These are phyloP conservation scores for Anthoceros angustus DNA, from an alignment of 225 moss, liverwort and hornwort genomes.

Conservation along the genomic window DNA sequence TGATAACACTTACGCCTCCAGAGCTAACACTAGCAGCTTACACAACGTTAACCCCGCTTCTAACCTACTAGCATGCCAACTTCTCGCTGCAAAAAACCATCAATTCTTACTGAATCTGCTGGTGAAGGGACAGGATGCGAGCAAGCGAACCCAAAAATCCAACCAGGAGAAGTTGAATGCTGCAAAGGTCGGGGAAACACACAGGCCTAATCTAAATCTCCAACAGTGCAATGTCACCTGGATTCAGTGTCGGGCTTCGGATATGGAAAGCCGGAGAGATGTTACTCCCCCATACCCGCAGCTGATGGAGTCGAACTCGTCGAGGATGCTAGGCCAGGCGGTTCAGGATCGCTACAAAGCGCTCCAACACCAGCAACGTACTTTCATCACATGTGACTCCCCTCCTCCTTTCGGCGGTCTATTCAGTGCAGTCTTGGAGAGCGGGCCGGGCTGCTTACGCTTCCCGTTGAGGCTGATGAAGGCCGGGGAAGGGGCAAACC, in stretches of 20 bases:
- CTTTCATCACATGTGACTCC: background rate
- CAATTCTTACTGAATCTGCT: background rate
- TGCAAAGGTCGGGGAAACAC: too few species aligned
- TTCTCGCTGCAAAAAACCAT: conserved; percentile 2
- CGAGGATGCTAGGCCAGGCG: background rate
- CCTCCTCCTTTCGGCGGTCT: too few species aligned
- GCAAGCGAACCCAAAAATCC: background rate
- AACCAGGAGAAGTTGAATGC: background rate
- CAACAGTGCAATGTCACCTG: too few species aligned
- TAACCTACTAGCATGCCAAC: background rate
- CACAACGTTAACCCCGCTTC: background rate
- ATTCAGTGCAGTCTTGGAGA: too few species aligned
- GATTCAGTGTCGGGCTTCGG: too few species aligned
- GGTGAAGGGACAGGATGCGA: background rate
- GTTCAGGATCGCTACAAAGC: background rate
- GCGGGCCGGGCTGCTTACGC: too few species aligned
- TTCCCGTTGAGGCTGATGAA: too few species aligned
- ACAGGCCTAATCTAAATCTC: too few species aligned
- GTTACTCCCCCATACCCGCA: too few species aligned
- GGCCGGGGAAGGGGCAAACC: too few species aligned
- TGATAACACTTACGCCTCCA: background rate
- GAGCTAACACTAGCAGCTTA: background rate
- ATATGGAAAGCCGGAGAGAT: too few species aligned
- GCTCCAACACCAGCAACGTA: background rate
- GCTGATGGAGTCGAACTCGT: background rate